These are phyloP conservation scores for Hanseniaspora uvarum DNA, from an alignment of 1,139 yeast genomes.

Conservation along the genomic window DNA sequence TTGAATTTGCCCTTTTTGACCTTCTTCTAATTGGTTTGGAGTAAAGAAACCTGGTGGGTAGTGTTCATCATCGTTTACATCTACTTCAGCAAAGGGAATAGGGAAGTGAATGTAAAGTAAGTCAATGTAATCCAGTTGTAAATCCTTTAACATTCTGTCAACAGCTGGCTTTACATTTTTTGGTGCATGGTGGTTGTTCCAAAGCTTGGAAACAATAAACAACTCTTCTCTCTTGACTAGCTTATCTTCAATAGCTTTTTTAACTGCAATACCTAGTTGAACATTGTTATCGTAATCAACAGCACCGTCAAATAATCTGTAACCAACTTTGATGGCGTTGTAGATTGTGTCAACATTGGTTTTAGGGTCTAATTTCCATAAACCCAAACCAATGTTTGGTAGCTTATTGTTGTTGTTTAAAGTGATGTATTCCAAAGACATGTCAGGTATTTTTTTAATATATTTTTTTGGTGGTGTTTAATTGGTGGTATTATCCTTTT, in stretches of 20 bases:
- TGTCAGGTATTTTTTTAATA: too few species aligned
- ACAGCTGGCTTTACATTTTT: slow-evolving; percentile 44
- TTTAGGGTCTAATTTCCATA: slow-evolving; percentile 54
- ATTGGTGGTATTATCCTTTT: neutral
- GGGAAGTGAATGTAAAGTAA: slow-evolving; percentile 75
- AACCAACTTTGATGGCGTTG: slow-evolving; percentile 60
- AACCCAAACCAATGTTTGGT: slow-evolving; percentile 59
- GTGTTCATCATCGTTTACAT: slow-evolving; percentile 46
- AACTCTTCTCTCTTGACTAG: slow-evolving; percentile 62
- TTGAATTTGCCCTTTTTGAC: slow-evolving; percentile 36
- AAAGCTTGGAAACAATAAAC: slow-evolving; percentile 65
- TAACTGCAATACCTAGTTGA: slow-evolving; percentile 63
- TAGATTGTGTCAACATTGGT: slow-evolving; percentile 52
- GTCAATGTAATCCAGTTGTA: slow-evolving; percentile 61
- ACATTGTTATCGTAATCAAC: slow-evolving; percentile 68
- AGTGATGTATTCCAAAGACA: slow-evolving; percentile 32
- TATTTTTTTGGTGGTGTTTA: neutral
- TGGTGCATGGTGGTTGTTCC: slow-evolving; percentile 67
- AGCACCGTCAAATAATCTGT: slow-evolving; percentile 69
- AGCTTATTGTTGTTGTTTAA: slow-evolving; percentile 50
- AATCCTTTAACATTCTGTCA: slow-evolving; percentile 51
- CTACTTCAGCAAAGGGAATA: slow-evolving; percentile 61
- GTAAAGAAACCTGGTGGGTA: slow-evolving; percentile 68
- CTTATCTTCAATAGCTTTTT: slow-evolving; percentile 55
- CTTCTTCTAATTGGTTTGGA: slow-evolving; percentile 41